Conservation (phyloP, 306 rosid genomes). For the Prosopis cineraria region DNA sequence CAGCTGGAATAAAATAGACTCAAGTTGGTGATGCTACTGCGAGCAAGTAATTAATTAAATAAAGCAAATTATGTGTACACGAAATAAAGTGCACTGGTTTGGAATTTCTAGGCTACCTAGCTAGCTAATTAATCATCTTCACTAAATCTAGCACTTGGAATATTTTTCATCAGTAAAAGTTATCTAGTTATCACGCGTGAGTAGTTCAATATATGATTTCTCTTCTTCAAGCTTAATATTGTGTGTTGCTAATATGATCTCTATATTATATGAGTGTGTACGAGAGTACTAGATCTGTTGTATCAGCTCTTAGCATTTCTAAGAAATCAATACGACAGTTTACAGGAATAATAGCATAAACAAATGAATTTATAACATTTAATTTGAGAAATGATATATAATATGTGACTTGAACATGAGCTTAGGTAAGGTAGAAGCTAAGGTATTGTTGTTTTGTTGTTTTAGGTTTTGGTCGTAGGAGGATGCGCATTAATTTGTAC, state of each 20-base stretch:
- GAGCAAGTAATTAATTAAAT: too few relatives aligned
- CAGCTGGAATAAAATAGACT: background rate
- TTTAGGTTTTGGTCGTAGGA: conserved; percentile 32
- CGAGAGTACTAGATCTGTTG: too few relatives aligned
- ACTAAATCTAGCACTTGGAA: background rate
- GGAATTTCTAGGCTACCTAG: background rate
- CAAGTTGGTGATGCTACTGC: too few relatives aligned
- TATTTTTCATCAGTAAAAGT: background rate
- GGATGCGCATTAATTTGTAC: too few relatives aligned
- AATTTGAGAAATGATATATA: conserved; percentile 19
- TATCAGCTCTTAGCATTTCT: background rate
- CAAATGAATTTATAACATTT: background rate
- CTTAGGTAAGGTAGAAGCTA: conserved; percentile 42
- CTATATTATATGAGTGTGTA: background rate
- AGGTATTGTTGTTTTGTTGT: conserved; percentile 25
- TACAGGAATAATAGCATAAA: background rate
- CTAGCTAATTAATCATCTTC: background rate
- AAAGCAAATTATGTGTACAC: conserved; percentile 15
- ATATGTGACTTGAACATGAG: conserved; percentile 36
- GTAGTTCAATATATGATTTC: background rate
- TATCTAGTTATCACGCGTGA: background rate
- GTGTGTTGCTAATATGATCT: too few relatives aligned
- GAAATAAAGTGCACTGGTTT: background rate
- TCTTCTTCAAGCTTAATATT: background rate
- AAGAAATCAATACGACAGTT: background rate